These are phyloP conservation scores for Asterochloris sp. DNA, from an alignment of 139 green algal species.

Conservation along the genomic window DNA sequence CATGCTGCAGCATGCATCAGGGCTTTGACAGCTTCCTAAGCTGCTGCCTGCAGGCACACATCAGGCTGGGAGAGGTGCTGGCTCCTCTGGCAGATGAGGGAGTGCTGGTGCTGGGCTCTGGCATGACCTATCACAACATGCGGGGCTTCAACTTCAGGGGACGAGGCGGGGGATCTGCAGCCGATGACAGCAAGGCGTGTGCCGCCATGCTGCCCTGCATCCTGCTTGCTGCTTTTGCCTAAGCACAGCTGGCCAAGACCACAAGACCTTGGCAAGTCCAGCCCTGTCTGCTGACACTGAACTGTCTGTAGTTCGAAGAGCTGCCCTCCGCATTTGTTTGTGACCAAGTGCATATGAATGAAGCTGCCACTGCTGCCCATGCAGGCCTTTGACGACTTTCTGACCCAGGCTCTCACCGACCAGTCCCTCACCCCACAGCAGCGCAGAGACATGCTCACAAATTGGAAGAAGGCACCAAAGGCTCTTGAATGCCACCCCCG, in stretches of 20 bases:
- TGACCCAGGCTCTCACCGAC: slow-evolving; percentile 22
- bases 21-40: too few relatives aligned
- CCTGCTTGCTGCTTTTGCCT: not conserved
- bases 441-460: slow-evolving; percentile 20
- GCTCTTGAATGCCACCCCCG: slow-evolving; percentile 42
- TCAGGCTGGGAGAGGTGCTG: slow-evolving; percentile 63
- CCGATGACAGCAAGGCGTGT: not conserved
- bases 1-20: not conserved
- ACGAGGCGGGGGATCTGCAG: not conserved
- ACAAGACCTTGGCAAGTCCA: too few relatives aligned
- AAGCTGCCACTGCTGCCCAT: not conserved
- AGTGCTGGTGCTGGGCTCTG: slow-evolving; percentile 66
- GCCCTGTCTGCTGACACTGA: not conserved
- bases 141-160: slow-evolving; percentile 1
- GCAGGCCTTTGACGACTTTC: slow-evolving; percentile 51
- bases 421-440: not conserved
- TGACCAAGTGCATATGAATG: not conserved
- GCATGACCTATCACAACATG: slow-evolving; percentile 67
- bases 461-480: slow-evolving; percentile 38
- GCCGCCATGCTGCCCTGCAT: too few relatives aligned
- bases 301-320: not conserved
- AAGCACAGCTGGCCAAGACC: not conserved
- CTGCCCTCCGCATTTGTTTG: not conserved
- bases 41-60: slow-evolving; percentile 31
- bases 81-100: slow-evolving; percentile 66